Evolutionary conservation across 257 asterid genomes (phyloP).

Genomic region (Nicotiana undulata): DNA sequence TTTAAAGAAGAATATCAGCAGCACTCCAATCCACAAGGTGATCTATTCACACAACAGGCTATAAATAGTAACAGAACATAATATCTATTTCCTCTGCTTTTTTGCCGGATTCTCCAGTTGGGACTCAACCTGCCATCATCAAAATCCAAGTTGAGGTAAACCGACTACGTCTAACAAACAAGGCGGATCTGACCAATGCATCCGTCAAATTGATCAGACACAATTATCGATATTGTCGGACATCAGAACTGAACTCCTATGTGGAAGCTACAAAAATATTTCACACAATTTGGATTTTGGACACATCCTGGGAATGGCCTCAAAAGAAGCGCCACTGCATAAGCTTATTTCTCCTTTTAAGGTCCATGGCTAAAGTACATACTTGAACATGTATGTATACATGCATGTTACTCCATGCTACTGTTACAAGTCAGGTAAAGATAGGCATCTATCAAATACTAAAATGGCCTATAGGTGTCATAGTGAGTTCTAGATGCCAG

Average conservation of each 20-base stretch:
- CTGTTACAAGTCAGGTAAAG: background rate
- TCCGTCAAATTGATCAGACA: background rate
- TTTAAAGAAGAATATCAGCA: background rate
- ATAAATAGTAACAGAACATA: background rate
- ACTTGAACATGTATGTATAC: background rate
- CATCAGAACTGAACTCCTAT: background rate
- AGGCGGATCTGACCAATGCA: background rate
- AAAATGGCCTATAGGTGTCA: background rate
- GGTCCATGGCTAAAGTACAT: background rate
- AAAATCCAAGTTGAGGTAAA: background rate
- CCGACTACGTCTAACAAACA: background rate
- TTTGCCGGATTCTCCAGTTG: slow-evolving; percentile 43
- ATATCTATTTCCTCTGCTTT: slow-evolving; percentile 44
- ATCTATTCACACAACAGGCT: slow-evolving; percentile 16
- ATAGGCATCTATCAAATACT: background rate
- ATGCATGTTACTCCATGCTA: background rate
- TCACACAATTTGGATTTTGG: background rate
- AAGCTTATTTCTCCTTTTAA: background rate
- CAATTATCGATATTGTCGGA: background rate
- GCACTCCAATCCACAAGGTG: slow-evolving; percentile 1
- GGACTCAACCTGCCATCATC: slow-evolving; percentile 42
- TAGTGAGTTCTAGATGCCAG: background rate
- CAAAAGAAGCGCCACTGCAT: background rate
- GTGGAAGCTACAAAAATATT: background rate
- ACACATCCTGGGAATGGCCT: background rate